phyloP scores from a whole-genome alignment of 257 asterid species.

The Paulownia fortunei region DNA sequence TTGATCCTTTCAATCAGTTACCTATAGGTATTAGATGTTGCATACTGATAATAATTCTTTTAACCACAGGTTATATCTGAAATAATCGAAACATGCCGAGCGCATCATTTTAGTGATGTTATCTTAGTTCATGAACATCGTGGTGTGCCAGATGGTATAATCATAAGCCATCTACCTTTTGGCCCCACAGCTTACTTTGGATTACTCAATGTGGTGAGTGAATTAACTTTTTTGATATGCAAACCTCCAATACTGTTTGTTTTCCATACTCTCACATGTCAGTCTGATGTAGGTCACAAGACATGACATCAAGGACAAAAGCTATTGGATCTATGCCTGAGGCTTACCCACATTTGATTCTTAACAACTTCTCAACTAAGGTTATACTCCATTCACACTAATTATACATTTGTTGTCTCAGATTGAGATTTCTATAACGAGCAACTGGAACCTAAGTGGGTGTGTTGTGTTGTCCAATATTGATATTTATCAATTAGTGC shows the following conservation, averaged over 20 bases:
- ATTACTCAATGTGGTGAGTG: conserved; percentile 91
- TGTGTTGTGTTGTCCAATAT: neutral
- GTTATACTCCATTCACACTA: conserved; percentile 36
- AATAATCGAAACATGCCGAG: conserved; percentile 83
- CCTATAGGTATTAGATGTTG: neutral
- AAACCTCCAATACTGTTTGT: neutral
- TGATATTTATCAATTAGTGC: neutral
- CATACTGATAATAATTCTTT: neutral
- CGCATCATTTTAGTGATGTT: conserved; percentile 93
- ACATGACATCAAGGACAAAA: conserved; percentile 89
- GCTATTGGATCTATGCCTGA: conserved; percentile 90
- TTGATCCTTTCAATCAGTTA: neutral
- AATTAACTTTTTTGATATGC: conserved; percentile 9
- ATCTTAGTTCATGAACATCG: conserved; percentile 93
- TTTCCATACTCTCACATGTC: conserved; percentile 17
- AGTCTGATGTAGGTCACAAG: conserved; percentile 76
- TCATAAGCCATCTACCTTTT: conserved; percentile 90
- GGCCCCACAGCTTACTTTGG: conserved; percentile 98
- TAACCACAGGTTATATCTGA: conserved; percentile 94
- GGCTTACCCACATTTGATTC: conserved; percentile 90
- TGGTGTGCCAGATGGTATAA: conserved; percentile 91
- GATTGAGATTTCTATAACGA: neutral
- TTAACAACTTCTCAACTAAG: conserved; percentile 75
- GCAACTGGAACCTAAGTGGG: neutral
- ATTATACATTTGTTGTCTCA: conserved; percentile 3